Evolutionary conservation across 2,329 filamentous ascomycete species (phyloP).

Genomic region (Penicillium sp.): DNA sequence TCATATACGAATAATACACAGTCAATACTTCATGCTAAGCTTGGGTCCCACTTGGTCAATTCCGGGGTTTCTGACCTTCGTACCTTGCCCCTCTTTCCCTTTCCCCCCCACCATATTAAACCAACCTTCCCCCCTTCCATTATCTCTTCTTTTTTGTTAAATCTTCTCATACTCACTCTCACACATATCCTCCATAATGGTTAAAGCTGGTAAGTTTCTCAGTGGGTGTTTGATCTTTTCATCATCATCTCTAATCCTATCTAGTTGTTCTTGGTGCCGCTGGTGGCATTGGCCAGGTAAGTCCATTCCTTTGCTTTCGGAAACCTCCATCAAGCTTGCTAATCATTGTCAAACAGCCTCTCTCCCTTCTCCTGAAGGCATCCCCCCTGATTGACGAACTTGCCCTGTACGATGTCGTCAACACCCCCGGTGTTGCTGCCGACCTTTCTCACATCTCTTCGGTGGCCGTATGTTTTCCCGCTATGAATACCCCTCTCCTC

Average conservation of each 20-base stretch:
- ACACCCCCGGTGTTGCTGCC: conserved; percentile 92
- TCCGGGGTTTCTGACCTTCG: conserved; percentile 6
- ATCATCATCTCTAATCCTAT: background rate
- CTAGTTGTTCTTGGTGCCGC: conserved; percentile 86
- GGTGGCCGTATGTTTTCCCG: conserved; percentile 64
- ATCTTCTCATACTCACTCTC: conserved; percentile 5
- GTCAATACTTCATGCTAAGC: background rate
- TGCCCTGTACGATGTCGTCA: conserved; percentile 98
- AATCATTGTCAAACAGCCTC: conserved; percentile 61
- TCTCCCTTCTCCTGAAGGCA: conserved; percentile 94
- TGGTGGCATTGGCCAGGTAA: conserved; percentile 97
- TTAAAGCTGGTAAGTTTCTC: conserved; percentile 46
- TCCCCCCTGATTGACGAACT: conserved; percentile 87
- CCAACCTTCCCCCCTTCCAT: conserved; percentile 2
- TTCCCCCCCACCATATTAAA: conserved; percentile 1
- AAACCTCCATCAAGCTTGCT: background rate
- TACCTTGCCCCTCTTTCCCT: conserved; percentile 3
- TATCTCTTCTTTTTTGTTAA: background rate
- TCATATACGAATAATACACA: background rate
- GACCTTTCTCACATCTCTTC: conserved; percentile 98
- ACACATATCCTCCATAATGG: conserved; percentile 41
- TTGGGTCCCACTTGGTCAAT: conserved; percentile 1
- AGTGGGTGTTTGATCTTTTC: background rate
- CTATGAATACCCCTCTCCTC: background rate
- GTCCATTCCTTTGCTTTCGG: conserved; percentile 26